Base-by-base conservation (phyloP, 768 basidiomycete species). In the Agrocybe praecox region DNA sequence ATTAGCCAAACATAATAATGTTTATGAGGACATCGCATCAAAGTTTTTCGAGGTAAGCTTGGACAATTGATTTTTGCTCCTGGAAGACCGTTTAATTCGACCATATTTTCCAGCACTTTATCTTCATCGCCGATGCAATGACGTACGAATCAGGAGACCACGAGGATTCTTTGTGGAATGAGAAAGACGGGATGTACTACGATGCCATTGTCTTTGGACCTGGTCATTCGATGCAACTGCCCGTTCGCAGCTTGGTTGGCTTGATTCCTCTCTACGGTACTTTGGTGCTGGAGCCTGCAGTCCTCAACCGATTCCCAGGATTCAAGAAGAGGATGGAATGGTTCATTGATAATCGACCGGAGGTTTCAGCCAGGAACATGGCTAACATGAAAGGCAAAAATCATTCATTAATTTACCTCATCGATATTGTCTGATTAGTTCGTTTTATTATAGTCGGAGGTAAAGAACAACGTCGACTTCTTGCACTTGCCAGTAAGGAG, bases 291-390 rank as follows among this genome's bases (percentile, higher is more conserved):
- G 97, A 98, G 69, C 96, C 97, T 2, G 76, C 86, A 6, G 85
- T 88, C 23, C 81, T 99, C 63, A 93, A 94, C 66, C 85, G 90
- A 24, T 92, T 98, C 78, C 95, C 96, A 8, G 95, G 97, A 1
- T 99, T 99, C 83, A 98, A 94, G 79, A 98, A 98, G 75, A 85
- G 97, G 36, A 85, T 99, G 85, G 94, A 99, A 58, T 98, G 97
- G 97, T 99, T 98, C 76, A 85, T 98, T 51, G 87, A 97, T 65
- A 91, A 98, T 72, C 77, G 96, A n/a, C 87, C 89, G 0, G 92
- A 88, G 55, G 84, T 98, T 42, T 89, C 94, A 12, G 82, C 81
- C 49, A 80, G 97, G 62, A 99, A 97, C 72, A 94, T 98, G 81
- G 96, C 97, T 6, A 97, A 96, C 72, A 96, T 98, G 85, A 90